These are phyloP conservation scores for Boeremia exigua DNA, from an alignment of 2,329 filamentous ascomycete genomes.

Conservation along the genomic window DNA sequence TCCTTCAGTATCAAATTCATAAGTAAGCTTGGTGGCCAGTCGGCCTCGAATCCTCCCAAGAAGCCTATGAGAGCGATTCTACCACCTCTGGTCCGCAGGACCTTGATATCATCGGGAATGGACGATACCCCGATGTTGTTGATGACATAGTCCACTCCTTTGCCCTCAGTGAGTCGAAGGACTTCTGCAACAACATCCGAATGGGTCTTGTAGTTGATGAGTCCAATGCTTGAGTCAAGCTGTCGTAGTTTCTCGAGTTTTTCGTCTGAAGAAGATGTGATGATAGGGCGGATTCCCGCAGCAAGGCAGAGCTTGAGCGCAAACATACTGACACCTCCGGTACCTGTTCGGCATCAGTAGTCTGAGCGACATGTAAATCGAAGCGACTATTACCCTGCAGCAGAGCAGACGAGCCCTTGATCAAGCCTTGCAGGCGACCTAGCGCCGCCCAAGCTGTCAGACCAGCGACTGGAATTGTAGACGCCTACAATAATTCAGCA, in stretches of 20 bases:
- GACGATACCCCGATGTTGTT: slow-evolving; percentile 41
- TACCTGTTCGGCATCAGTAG: slow-evolving; percentile 28
- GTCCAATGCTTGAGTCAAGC: slow-evolving; percentile 22
- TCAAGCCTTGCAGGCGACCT: slow-evolving; percentile 16
- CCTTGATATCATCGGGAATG: slow-evolving; percentile 20
- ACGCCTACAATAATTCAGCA: slow-evolving; percentile 12
- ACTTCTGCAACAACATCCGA: slow-evolving; percentile 62
- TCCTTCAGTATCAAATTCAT: slow-evolving; percentile 25
- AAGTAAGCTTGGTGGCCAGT: slow-evolving; percentile 15
- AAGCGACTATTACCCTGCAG: slow-evolving; percentile 17
- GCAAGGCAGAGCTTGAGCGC: slow-evolving; percentile 33
- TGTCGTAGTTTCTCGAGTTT: slow-evolving; percentile 58
- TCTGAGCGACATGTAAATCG: neutral
- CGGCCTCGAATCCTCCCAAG: slow-evolving; percentile 17
- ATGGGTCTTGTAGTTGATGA: slow-evolving; percentile 66
- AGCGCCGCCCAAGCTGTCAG: slow-evolving; percentile 32
- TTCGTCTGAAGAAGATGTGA: slow-evolving; percentile 62
- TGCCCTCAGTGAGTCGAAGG: slow-evolving; percentile 51
- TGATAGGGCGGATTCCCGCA: slow-evolving; percentile 53
- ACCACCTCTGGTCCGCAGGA: slow-evolving; percentile 20
- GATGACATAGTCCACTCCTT: slow-evolving; percentile 55
- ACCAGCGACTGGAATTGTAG: slow-evolving; percentile 30
- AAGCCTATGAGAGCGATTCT: slow-evolving; percentile 33
- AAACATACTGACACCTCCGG: slow-evolving; percentile 50
- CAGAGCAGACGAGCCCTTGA: slow-evolving; percentile 16